Evolutionary conservation across 2,329 filamentous ascomycete species (phyloP).

Genomic region (Helotiales sp.): DNA sequence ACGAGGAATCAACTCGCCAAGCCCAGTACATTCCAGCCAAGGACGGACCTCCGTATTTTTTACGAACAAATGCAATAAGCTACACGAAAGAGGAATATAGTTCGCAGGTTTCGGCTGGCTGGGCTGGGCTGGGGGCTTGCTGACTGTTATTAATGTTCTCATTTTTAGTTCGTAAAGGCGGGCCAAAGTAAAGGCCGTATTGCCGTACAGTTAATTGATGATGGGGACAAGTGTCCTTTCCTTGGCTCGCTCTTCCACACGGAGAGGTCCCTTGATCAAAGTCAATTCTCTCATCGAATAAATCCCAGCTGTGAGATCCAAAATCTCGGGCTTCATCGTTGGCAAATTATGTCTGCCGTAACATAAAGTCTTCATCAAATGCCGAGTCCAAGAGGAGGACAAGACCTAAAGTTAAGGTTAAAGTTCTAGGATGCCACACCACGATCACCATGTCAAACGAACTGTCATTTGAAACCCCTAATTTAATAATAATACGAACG

Average conservation of each 20-base stretch:
- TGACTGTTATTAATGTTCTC: neutral
- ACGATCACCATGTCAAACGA: neutral
- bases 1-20: neutral
- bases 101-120: neutral
- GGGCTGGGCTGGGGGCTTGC: neutral
- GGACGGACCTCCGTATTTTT: neutral
- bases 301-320: no score
- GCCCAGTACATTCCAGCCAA: neutral
- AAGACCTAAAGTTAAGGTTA: conserved; percentile 2
- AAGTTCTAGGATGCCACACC: neutral
- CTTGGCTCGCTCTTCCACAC: neutral
- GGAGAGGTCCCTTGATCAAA: neutral
- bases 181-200: neutral
- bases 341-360: no score
- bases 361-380: neutral
- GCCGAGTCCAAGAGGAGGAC: neutral
- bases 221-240: neutral
- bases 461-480: neutral
- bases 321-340: no score
- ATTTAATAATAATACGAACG: no score
- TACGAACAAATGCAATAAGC: neutral
- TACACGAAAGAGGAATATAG: neutral
- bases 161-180: neutral
- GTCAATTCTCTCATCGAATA: neutral
- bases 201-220: neutral